Evolutionary conservation across 2,329 filamentous ascomycete species (phyloP).

Genomic region (Mycocentrospora acerina): DNA sequence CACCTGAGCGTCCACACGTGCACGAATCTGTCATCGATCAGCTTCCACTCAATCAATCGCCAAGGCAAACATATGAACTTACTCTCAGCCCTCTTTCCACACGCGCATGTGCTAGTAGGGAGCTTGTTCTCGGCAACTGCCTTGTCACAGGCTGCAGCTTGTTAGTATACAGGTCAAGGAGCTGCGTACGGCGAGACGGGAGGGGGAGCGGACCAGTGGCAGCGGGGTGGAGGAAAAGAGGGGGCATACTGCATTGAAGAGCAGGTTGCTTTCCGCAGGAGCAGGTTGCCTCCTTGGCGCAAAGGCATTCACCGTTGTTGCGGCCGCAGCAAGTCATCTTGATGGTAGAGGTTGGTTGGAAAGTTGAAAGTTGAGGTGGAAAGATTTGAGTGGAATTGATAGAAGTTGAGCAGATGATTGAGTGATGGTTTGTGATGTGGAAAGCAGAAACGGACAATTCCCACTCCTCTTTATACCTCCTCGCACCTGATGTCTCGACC

Average conservation of each 20-base stretch:
- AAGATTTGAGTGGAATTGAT: too few species aligned
- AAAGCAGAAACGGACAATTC: conserved; percentile 5
- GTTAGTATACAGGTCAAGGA: conserved; percentile 15
- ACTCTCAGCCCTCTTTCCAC: conserved; percentile 74
- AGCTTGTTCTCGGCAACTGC: conserved; percentile 73
- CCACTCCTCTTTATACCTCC: conserved; percentile 23
- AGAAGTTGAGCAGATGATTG: conserved; percentile 4
- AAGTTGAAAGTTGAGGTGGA: conserved; percentile 1
- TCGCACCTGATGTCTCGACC: conserved; percentile 12
- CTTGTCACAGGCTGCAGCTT: conserved; percentile 65
- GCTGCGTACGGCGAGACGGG: too few species aligned
- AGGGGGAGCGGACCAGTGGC: too few species aligned
- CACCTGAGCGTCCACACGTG: conserved; percentile 76
- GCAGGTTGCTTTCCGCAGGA: conserved; percentile 88
- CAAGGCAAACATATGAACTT: conserved; percentile 38
- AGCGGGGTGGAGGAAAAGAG: conserved; percentile 7
- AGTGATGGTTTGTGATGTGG: conserved; percentile 4
- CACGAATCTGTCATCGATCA: conserved; percentile 50
- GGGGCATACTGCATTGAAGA: conserved; percentile 67
- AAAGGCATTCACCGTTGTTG: conserved; percentile 58
- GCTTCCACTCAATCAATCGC: neutral
- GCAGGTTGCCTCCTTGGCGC: conserved; percentile 65
- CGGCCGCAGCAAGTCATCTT: conserved; percentile 61
- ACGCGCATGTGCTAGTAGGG: conserved; percentile 69
- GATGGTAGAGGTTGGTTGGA: conserved; percentile 14